Conservation (phyloP, 2,329 filamentous ascomycete species). For the Sclerotinia nivalis region DNA sequence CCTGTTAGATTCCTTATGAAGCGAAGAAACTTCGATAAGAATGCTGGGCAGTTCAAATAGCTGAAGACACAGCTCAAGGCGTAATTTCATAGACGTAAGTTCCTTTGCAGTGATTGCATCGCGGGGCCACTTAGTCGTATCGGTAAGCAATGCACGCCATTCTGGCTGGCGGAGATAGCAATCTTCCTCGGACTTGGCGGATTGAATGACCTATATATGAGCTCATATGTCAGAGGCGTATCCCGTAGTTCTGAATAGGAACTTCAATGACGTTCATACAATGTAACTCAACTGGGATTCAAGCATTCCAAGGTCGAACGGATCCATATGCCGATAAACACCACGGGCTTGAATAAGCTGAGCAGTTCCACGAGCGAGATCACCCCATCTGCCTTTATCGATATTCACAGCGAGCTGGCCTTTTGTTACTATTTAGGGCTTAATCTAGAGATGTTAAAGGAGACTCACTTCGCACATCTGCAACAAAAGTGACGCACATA, state of each 20-base stretch:
- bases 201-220: conserved; percentile 11
- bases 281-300: conserved; percentile 29
- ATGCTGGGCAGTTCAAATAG: conserved; percentile 3
- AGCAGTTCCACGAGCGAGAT: conserved; percentile 26
- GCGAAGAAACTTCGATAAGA: background rate
- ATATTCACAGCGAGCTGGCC: conserved; percentile 26
- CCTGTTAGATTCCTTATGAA: background rate
- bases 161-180: conserved; percentile 19
- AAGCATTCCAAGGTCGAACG: conserved; percentile 29
- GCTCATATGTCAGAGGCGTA: background rate
- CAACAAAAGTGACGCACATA: conserved; percentile 30
- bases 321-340: conserved; percentile 21
- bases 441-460: background rate
- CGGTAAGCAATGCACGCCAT: conserved; percentile 15
- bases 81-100: background rate
- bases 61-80: background rate
- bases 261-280: conserved; percentile 7
- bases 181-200: conserved; percentile 12
- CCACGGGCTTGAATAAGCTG: conserved; percentile 25
- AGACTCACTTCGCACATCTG: conserved; percentile 29
- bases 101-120: background rate
- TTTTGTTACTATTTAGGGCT: background rate
- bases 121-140: background rate
- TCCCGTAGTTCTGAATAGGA: background rate
- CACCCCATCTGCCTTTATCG: conserved; percentile 26